A percentile compares a stretch with the other conserved stretches of the same genome.
Conservation (phyloP, 1,139 yeast species). For the Arxiozyma slooffiae region DNA sequence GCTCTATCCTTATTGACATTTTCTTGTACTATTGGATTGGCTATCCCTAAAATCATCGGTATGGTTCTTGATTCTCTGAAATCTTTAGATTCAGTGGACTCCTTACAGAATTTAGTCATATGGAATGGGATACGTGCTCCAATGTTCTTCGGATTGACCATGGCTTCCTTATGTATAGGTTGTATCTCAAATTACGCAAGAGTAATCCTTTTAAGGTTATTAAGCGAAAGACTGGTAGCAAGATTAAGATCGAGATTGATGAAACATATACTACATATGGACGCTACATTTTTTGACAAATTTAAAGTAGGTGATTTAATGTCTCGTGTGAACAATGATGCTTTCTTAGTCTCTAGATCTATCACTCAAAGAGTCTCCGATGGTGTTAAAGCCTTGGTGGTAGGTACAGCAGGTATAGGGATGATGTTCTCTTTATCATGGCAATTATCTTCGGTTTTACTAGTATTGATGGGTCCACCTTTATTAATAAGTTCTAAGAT, state of each 20-base stretch:
- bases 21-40: slow-evolving; percentile 57
- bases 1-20: slow-evolving; percentile 56
- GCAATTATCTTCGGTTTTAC: slow-evolving; percentile 56
- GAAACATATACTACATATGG: slow-evolving; percentile 70
- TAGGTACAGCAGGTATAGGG: slow-evolving; percentile 70
- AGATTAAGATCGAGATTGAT: slow-evolving; percentile 69
- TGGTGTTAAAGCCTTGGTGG: slow-evolving; percentile 71
- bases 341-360: slow-evolving; percentile 79
- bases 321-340: slow-evolving; percentile 78
- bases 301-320: slow-evolving; percentile 91
- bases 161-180: slow-evolving; percentile 54
- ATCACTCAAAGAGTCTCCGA: slow-evolving; percentile 86
- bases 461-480: slow-evolving; percentile 75
- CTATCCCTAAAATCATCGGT: slow-evolving; percentile 77
- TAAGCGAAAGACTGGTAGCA: slow-evolving; percentile 82
- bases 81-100: slow-evolving; percentile 21
- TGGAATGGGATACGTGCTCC: slow-evolving; percentile 37
- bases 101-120: slow-evolving; percentile 27
- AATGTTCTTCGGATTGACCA: slow-evolving; percentile 41
- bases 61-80: slow-evolving; percentile 57
- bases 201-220: slow-evolving; percentile 57
- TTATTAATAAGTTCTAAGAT: slow-evolving; percentile 61
- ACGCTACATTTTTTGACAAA: slow-evolving; percentile 84
- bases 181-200: slow-evolving; percentile 75
- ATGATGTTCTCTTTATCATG: slow-evolving; percentile 89